Evolutionary conservation across 176 grass and related monocot species (phyloP).

Genomic region (Aechmea fasciata): DNA sequence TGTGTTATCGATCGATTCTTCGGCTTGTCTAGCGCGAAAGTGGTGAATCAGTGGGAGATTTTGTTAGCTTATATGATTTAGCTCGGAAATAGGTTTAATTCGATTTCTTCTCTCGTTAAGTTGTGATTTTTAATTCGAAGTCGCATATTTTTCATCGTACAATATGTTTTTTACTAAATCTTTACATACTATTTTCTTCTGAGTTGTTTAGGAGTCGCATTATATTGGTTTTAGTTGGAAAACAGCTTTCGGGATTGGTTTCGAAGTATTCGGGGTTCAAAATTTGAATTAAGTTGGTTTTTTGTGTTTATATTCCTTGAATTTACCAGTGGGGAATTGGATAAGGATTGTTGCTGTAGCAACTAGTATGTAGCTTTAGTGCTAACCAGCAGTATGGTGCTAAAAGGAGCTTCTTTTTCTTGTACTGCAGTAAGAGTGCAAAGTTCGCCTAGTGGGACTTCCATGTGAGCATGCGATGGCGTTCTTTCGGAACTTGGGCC

Average conservation of each 20-base stretch:
- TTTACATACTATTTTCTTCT: no score
- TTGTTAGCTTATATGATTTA: background rate
- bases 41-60: background rate
- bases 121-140: background rate
- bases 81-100: background rate
- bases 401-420: background rate
- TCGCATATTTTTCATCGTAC: background rate
- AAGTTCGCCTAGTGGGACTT: slow-evolving; percentile 27
- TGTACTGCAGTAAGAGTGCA: slow-evolving; percentile 22
- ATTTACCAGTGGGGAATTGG: background rate
- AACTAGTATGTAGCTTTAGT: no score
- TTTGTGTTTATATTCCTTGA: background rate
- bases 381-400: background rate
- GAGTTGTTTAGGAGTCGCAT: background rate
- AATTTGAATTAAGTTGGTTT: background rate
- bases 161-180: no score
- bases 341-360: no score
- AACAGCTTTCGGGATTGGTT: background rate
- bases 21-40: background rate
- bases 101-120: background rate
- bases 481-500: slow-evolving; percentile 85
- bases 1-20: background rate
- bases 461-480: slow-evolving; percentile 53
- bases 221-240: background rate
- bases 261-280: background rate